Evolutionary conservation across 1,139 yeast genomes (phyloP).

Genomic region (Nakaseomyces glabratus): DNA sequence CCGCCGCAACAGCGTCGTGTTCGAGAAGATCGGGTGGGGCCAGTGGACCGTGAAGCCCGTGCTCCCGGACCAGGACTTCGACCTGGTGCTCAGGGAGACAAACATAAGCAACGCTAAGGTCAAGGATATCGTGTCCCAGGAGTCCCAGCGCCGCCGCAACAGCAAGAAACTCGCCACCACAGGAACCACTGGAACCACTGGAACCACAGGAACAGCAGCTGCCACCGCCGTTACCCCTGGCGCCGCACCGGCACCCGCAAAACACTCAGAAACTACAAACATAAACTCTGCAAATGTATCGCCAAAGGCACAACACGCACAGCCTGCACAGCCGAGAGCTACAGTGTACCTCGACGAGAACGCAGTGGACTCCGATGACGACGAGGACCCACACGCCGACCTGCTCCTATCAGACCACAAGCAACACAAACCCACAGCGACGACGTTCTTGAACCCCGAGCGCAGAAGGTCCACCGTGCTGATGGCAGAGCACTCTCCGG

Average conservation of each 20-base stretch:
- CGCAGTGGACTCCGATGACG: slow-evolving; percentile 35
- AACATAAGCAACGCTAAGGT: slow-evolving; percentile 32
- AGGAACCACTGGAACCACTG: too few species aligned
- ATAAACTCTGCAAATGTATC: slow-evolving; percentile 1
- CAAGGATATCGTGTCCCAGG: slow-evolving; percentile 28
- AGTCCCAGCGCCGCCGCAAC: slow-evolving; percentile 25
- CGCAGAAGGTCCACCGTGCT: slow-evolving; percentile 24
- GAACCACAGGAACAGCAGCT: slow-evolving; percentile 8
- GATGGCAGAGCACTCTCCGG: slow-evolving; percentile 19
- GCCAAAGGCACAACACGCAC: slow-evolving; percentile 6
- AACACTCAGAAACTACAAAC: not conserved
- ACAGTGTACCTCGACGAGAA: slow-evolving; percentile 35
- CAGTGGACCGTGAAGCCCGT: slow-evolving; percentile 81
- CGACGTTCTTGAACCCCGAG: slow-evolving; percentile 10
- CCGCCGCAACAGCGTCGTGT: slow-evolving; percentile 52
- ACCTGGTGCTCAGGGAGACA: slow-evolving; percentile 30
- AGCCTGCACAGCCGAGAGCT: slow-evolving; percentile 9
- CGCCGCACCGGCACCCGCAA: not conserved
- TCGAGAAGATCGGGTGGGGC: slow-evolving; percentile 97
- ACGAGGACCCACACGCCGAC: slow-evolving; percentile 22
- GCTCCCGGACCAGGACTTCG: slow-evolving; percentile 40
- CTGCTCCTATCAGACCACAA: slow-evolving; percentile 4
- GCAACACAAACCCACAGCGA: slow-evolving; percentile 1
- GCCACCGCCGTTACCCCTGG: slow-evolving; percentile 6
- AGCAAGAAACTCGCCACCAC: slow-evolving; percentile 33